Percentiles rank a stretch among this genome's conserved stretches.
These are phyloP conservation scores for Camptophora hylomeconis DNA, from an alignment of 2,329 filamentous ascomycete species.

Conservation along the genomic window DNA sequence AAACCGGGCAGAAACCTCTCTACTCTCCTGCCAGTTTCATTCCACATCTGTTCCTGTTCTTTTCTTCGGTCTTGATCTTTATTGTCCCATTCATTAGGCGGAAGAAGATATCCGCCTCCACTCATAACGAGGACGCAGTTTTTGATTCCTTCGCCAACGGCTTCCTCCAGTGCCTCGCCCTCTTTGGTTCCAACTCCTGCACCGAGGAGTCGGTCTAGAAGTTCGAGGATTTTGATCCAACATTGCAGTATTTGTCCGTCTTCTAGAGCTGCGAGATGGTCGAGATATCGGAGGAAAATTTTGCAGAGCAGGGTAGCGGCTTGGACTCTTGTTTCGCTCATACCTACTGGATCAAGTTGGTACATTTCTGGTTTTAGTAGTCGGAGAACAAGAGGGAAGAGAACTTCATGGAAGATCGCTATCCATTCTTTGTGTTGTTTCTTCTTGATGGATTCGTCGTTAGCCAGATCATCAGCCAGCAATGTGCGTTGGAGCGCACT, in stretches of 20 bases:
- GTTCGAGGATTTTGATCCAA: conserved; percentile 83
- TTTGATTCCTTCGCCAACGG: conserved; percentile 87
- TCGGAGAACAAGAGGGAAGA: conserved; percentile 79
- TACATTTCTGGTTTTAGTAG: conserved; percentile 91
- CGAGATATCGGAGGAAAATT: conserved; percentile 88
- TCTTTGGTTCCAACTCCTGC: conserved; percentile 23
- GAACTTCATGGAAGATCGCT: conserved; percentile 82
- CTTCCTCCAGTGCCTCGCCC: conserved; percentile 57
- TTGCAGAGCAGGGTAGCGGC: conserved; percentile 85
- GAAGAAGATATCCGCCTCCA: conserved; percentile 61
- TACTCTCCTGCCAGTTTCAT: conserved; percentile 46
- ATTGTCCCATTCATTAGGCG: neutral
- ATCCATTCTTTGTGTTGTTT: conserved; percentile 83
- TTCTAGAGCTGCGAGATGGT: conserved; percentile 49
- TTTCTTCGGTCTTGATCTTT: conserved; percentile 24
- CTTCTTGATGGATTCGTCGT: conserved; percentile 3
- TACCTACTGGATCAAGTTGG: conserved; percentile 76
- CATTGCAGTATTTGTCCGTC: conserved; percentile 25
- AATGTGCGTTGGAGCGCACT: conserved; percentile 74
- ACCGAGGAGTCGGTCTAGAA: conserved; percentile 94
- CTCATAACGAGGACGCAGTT: conserved; percentile 94
- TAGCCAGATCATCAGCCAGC: conserved; percentile 62
- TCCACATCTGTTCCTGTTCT: conserved; percentile 36
- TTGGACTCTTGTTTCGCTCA: conserved; percentile 90
- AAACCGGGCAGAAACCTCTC: conserved; percentile 48